These are phyloP conservation scores for Xylaria sp. DNA, from an alignment of 2,329 filamentous ascomycete genomes.

Conservation along the genomic window DNA sequence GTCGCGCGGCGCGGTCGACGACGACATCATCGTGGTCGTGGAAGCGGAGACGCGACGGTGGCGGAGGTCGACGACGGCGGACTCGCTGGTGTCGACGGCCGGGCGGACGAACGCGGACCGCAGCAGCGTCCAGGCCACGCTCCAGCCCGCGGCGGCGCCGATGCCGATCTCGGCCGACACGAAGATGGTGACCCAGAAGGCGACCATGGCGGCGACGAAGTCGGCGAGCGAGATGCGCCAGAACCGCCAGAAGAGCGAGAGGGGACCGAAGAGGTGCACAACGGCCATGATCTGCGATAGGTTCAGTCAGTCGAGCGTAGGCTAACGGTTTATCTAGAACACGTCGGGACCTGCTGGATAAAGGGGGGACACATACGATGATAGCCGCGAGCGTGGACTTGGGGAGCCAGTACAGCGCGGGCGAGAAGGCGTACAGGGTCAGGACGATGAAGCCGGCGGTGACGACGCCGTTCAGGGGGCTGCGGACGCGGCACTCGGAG, in stretches of 20 bases:
- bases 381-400: constrained; percentile 67
- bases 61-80: constrained; percentile 9
- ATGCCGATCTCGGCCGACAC: constrained; percentile 63
- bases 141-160: constrained; percentile 62
- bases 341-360: background rate
- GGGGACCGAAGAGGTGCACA: constrained; percentile 61
- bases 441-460: constrained; percentile 64
- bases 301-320: background rate
- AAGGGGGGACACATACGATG: constrained; percentile 47
- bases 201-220: constrained; percentile 64
- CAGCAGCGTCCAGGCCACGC: constrained; percentile 62
- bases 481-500: constrained; percentile 64
- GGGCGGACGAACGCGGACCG: constrained; percentile 55
- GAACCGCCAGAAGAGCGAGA: constrained; percentile 62
- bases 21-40: constrained; percentile 20
- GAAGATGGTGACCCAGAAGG: constrained; percentile 67
- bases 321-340: constrained; percentile 4
- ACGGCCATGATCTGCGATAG: constrained; percentile 63
- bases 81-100: constrained; percentile 36
- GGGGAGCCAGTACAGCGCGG: constrained; percentile 68
- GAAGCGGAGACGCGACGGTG: too few relatives aligned
- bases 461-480: constrained; percentile 62
- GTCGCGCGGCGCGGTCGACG: constrained; percentile 29
- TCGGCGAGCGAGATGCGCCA: constrained; percentile 68
- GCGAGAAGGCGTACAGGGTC: constrained; percentile 63